Evolutionary conservation across 805 yeast genomes (phyloP), one percentile per base, ranked within the genome.

Genomic region (Starmerella roubikii): DNA sequence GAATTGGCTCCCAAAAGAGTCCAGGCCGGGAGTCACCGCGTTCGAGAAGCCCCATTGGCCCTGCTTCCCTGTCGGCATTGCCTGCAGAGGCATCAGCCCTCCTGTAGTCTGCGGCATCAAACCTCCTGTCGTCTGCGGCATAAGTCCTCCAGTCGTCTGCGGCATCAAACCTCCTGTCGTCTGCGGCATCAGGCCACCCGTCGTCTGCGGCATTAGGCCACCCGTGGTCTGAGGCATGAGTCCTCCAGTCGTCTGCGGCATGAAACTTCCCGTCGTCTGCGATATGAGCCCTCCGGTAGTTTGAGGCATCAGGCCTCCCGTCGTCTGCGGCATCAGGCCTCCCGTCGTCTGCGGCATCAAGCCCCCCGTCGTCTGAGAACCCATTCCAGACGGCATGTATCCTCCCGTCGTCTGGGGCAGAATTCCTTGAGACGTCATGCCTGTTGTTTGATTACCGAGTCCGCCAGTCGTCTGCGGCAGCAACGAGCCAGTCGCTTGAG

Each of bases 31-130:
- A 23, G 78, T 66, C 3, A 79, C 82, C 27, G 79, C 77, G 23
- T 77, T 67, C 32, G 75, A 76, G 62, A 78, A 75, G 3, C 86
- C 84, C 86, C 86, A 77, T 56, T 78, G 75, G 18, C 86, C 86
- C 0, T 85, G 86, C 46, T 61, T 67, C 6, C 86, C 86, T 1
- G 74, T 70, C 3, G 66, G 61, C 57, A 66, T 71, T 2, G 67
- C 52, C 38, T 41, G 45, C 17, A 41, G 40, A 27, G 57, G 51
- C 21, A 47, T 49, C 32, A 58, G 31, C 21, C 51, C 43, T 3
- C 91, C 79, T 45, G 71, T 72, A 55, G 78, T 88, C 13, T 80
- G 72, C 45, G 68, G 76, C 37, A 63, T 51, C 61, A 25, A 22
- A 18, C 42, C 42, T 20, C 47, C 47, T 3, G 46, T 46, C 15